Evolutionary conservation across 345 rosid genomes (phyloP).

Genomic region (Syzygium jambos): DNA sequence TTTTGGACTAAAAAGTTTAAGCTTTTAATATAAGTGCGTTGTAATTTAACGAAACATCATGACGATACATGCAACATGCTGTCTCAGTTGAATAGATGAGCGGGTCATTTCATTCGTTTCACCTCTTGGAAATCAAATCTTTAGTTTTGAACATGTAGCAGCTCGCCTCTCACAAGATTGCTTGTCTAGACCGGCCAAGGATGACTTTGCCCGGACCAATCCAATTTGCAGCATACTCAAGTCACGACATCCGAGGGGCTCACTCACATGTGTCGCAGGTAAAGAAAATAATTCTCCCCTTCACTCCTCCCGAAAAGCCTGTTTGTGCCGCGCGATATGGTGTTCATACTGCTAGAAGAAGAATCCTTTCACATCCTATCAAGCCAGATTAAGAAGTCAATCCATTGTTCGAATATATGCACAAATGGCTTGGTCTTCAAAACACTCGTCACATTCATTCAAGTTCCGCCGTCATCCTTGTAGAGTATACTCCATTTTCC

Average conservation of each 20-base stretch:
- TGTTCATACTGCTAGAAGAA: neutral
- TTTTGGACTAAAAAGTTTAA: neutral
- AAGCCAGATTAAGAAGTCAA: neutral
- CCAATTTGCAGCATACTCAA: too few relatives aligned
- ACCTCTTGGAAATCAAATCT: neutral
- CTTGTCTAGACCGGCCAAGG: neutral
- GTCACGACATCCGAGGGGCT: too few relatives aligned
- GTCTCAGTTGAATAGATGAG: neutral
- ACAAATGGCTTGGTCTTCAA: neutral
- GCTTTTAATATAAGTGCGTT: accelerated
- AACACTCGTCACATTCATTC: neutral
- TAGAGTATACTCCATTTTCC: neutral
- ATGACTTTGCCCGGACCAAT: too few relatives aligned
- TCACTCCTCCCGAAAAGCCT: too few relatives aligned
- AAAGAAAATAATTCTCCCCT: too few relatives aligned
- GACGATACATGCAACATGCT: neutral
- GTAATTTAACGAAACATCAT: neutral
- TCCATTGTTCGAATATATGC: neutral
- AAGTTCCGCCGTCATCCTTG: neutral
- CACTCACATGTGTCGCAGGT: too few relatives aligned
- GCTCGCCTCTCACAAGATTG: neutral
- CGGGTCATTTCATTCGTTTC: neutral
- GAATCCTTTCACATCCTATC: neutral
- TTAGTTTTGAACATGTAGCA: neutral
- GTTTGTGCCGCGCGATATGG: accelerated